Conservation (phyloP, 768 basidiomycete genomes). For the Hemileccinum rubropunctum region DNA sequence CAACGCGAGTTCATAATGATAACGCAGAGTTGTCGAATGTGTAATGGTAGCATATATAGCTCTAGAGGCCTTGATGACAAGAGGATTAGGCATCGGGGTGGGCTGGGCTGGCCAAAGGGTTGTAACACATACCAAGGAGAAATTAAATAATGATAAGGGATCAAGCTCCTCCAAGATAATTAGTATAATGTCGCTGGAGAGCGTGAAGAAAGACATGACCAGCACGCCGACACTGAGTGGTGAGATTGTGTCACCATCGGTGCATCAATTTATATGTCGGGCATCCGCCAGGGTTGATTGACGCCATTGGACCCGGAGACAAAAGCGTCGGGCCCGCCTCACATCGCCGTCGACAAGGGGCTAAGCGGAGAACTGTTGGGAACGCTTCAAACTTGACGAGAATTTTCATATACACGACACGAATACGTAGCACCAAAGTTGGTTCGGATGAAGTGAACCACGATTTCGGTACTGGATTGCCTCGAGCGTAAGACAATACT, state of each 20-base stretch:
- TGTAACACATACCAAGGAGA: slow-evolving; percentile 25
- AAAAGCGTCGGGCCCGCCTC: slow-evolving; percentile 34
- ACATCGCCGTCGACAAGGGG: slow-evolving; percentile 29
- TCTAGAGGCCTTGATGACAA: slow-evolving; percentile 23
- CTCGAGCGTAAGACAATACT: slow-evolving; percentile 25
- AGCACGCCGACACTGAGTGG: slow-evolving; percentile 30
- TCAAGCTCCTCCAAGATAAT: slow-evolving; percentile 34
- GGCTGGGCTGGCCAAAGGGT: neutral
- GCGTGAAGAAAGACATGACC: slow-evolving; percentile 35
- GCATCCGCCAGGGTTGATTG: slow-evolving; percentile 19
- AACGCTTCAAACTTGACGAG: slow-evolving; percentile 26
- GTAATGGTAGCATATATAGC: slow-evolving; percentile 19
- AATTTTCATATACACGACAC: slow-evolving; percentile 25
- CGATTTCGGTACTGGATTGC: slow-evolving; percentile 20
- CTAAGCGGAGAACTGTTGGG: slow-evolving; percentile 28
- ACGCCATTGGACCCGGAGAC: slow-evolving; percentile 28
- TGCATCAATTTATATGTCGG: slow-evolving; percentile 31
- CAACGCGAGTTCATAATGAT: slow-evolving; percentile 30
- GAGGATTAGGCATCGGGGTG: slow-evolving; percentile 1
- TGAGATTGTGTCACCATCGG: slow-evolving; percentile 9
- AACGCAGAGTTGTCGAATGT: slow-evolving; percentile 29
- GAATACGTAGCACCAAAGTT: slow-evolving; percentile 25
- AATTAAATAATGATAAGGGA: slow-evolving; percentile 31
- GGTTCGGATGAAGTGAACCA: slow-evolving; percentile 20
- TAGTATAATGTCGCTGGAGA: slow-evolving; percentile 29